Evolutionary conservation across 495 filamentous ascomycete species (phyloP), one percentile per base, ranked within the genome.

Genomic region (Neurospora sp.): DNA sequence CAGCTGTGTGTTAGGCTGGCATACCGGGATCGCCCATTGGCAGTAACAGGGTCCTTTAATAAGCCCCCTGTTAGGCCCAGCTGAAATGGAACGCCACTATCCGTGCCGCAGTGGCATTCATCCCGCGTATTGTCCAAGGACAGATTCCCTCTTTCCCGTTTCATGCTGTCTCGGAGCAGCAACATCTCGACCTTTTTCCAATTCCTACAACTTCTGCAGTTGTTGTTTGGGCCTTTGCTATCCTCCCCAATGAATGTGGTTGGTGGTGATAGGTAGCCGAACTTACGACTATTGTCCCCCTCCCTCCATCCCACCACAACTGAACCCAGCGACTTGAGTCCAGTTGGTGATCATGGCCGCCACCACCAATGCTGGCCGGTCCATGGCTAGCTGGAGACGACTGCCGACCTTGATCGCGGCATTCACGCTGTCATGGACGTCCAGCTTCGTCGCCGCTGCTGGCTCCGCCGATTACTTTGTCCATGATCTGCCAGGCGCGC

Each of bases 401-500:
- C 78, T 78, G 74, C 77, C 80, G 38, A 70, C 77, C 35, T 41
- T 78, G 74, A 73, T 78, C 72, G 76, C 81, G 22, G 78, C 81
- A 70, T 71, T 82, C 70, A 75, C 79, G 40, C 69, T 85, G 14
- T 78, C 78, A 72, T 83, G 81, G 76, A 71, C 77, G 4, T 72
- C 80, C 18, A 69, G 80, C 37, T 79, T 76, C 38, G 73, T 72
- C 40, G 83, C 83, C 65, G 82, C 82, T 5, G 75, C 72, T 68
- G 85, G 87, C 4, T 90, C 94, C 37, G 92, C 89, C 27, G 96
- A 98, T 80, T 99, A 97, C 81, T 99, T 91, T 83, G 91, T 99
- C 31, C 87, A 88, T 73, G 87, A 87, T 10, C 84, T 99, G 22
- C 96, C 96, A 5, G 96, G 96, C 40, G 89, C 89, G n/a, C 96